Evolutionary conservation across 768 basidiomycete genomes (phyloP).

Genomic region (Russula griseocarnosa): DNA sequence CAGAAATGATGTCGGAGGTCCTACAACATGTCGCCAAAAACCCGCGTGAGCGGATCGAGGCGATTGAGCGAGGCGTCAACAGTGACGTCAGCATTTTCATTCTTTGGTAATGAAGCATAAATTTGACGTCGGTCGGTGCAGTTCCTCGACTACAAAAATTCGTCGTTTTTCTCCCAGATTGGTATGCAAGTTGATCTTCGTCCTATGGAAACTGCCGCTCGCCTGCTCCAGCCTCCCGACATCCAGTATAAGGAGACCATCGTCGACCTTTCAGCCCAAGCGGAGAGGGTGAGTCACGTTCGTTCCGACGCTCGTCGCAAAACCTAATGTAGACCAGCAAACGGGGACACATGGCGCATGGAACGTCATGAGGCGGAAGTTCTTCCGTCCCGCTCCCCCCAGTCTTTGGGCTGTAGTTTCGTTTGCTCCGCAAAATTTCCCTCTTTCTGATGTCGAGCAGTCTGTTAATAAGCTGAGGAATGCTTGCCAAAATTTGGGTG

Average conservation of each 20-base stretch:
- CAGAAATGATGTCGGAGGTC: conserved; percentile 21
- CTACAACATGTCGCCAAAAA: conserved; percentile 18
- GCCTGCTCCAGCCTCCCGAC: conserved; percentile 21
- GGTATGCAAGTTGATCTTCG: conserved; percentile 22
- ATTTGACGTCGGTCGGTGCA: neutral
- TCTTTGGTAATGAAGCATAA: neutral
- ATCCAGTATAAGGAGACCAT: conserved; percentile 20
- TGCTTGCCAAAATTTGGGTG: conserved; percentile 21
- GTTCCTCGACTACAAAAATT: conserved; percentile 27
- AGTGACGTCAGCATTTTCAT: conserved; percentile 16
- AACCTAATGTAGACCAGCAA: conserved; percentile 2
- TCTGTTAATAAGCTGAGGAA: conserved; percentile 5
- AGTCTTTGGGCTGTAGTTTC: conserved; percentile 23
- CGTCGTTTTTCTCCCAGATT: conserved; percentile 23
- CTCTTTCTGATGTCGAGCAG: neutral
- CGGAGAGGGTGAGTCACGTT: conserved; percentile 6
- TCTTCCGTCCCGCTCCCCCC: conserved; percentile 15
- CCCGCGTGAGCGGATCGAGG: conserved; percentile 19
- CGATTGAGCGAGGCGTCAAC: conserved; percentile 21
- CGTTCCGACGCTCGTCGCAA: neutral
- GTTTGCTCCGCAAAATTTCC: conserved; percentile 17
- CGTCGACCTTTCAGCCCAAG: conserved; percentile 8
- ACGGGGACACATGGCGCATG: conserved; percentile 21
- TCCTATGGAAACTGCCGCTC: conserved; percentile 19
- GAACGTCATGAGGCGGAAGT: conserved; percentile 25